Conservation (phyloP, 306 rosid species). For the Sesbania bispinosa region DNA sequence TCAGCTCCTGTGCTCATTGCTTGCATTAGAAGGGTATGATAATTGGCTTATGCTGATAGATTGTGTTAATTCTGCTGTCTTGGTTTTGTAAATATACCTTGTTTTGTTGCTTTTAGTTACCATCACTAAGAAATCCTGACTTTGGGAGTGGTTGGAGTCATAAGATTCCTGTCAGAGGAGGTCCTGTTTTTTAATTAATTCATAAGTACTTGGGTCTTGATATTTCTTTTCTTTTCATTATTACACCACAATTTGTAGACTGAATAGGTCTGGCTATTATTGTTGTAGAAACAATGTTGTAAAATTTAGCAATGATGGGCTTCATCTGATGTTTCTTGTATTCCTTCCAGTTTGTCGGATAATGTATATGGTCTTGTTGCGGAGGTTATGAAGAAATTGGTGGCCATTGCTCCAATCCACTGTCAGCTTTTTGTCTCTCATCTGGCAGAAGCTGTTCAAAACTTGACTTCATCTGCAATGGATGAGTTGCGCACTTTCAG, state of each 20-base stretch:
- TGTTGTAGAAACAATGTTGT: not conserved
- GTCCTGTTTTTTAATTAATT: not conserved
- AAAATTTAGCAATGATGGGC: not conserved
- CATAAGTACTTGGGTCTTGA: not conserved
- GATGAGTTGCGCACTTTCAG: slow-evolving; percentile 67
- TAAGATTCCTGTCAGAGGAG: not conserved
- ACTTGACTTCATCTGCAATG: slow-evolving; percentile 82
- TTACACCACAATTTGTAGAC: not conserved
- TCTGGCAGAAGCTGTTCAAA: slow-evolving; percentile 75
- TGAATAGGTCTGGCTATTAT: not conserved
- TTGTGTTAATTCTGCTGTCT: slow-evolving; percentile 10
- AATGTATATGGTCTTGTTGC: slow-evolving; percentile 83
- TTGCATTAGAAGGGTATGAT: slow-evolving; percentile 94
- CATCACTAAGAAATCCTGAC: not conserved
- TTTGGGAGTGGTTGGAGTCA: not conserved
- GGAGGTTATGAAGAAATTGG: slow-evolving; percentile 93
- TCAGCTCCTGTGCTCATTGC: slow-evolving; percentile 85
- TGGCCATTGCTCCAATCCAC: slow-evolving; percentile 77
- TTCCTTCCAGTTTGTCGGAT: slow-evolving; percentile 75
- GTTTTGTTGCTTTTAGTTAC: slow-evolving; percentile 20
- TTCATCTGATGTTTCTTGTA: slow-evolving; percentile 34
- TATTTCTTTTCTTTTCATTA: slow-evolving; percentile 15
- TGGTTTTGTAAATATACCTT: slow-evolving; percentile 1
- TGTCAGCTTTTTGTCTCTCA: slow-evolving; percentile 80
- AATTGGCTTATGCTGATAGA: slow-evolving; percentile 3